These are phyloP conservation scores for Xylaria digitata DNA, from an alignment of 2,329 filamentous ascomycete species.

Conservation along the genomic window DNA sequence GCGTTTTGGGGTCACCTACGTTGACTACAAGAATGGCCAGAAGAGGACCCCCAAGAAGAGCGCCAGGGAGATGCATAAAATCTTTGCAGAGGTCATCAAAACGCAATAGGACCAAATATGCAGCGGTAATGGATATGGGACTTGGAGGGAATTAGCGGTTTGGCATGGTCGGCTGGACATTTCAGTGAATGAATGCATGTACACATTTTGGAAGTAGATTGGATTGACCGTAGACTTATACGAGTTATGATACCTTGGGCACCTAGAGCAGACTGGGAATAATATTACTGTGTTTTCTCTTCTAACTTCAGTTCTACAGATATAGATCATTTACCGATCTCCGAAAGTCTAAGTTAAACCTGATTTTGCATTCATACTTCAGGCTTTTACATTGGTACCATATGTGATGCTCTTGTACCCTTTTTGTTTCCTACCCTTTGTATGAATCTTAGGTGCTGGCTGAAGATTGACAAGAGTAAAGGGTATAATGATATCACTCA, in stretches of 20 bases:
- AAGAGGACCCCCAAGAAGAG: slow-evolving; percentile 87
- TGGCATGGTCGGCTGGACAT: slow-evolving; percentile 8
- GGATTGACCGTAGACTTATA: slow-evolving; percentile 14
- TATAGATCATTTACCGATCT: background rate
- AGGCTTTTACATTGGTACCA: too few relatives aligned
- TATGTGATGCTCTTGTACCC: too few relatives aligned
- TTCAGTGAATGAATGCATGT: slow-evolving; percentile 6
- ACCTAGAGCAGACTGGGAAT: slow-evolving; percentile 9
- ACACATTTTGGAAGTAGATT: slow-evolving; percentile 26
- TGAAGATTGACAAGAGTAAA: too few relatives aligned
- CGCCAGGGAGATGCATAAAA: slow-evolving; percentile 74
- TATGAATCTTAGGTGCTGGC: too few relatives aligned
- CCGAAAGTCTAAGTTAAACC: background rate
- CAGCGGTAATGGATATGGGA: background rate
- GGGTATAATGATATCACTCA: too few relatives aligned
- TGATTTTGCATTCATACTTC: background rate
- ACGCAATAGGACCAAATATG: slow-evolving; percentile 58
- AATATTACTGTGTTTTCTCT: slow-evolving; percentile 63
- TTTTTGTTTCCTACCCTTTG: too few relatives aligned
- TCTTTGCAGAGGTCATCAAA: slow-evolving; percentile 78
- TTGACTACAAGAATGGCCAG: slow-evolving; percentile 84
- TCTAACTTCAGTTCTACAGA: background rate
- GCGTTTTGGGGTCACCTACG: slow-evolving; percentile 84
- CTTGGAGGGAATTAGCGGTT: slow-evolving; percentile 3
- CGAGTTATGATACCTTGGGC: slow-evolving; percentile 30